Percentiles rank a stretch among this genome's conserved stretches.
phyloP scores from a whole-genome alignment of 2,329 filamentous ascomycete genomes.

The Aspergillus alliaceus region DNA sequence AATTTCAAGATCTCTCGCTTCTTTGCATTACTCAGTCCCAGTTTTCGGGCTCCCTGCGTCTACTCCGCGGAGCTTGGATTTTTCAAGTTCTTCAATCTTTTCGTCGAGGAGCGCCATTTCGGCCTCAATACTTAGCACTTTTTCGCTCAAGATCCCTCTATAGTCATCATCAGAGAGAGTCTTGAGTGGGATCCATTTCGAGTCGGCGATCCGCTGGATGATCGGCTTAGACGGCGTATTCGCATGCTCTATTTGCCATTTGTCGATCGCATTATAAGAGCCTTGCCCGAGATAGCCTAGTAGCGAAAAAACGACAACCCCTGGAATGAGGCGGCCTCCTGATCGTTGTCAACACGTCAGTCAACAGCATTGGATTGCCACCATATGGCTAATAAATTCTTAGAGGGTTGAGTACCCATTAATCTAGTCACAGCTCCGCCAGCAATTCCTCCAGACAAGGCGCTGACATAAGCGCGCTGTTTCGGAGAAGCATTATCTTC shows the following conservation, averaged over 20 bases:
- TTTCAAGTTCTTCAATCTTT: slow-evolving; percentile 59
- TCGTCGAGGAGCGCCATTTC: slow-evolving; percentile 80
- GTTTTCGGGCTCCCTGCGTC: not conserved
- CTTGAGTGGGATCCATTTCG: slow-evolving; percentile 70
- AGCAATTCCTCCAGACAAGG: slow-evolving; percentile 69
- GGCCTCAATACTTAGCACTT: slow-evolving; percentile 68
- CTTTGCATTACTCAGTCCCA: slow-evolving; percentile 1
- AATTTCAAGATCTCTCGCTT: not conserved
- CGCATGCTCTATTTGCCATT: slow-evolving; percentile 42
- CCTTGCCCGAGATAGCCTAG: slow-evolving; percentile 59
- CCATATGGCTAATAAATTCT: not conserved
- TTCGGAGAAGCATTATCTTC: slow-evolving; percentile 54
- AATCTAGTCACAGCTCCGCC: slow-evolving; percentile 57
- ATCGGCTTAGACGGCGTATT: slow-evolving; percentile 41
- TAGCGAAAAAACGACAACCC: slow-evolving; percentile 58
- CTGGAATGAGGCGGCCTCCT: slow-evolving; percentile 61
- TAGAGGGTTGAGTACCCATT: slow-evolving; percentile 45
- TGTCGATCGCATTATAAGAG: slow-evolving; percentile 54
- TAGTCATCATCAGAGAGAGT: slow-evolving; percentile 73
- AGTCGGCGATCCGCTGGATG: slow-evolving; percentile 55
- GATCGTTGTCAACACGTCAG: slow-evolving; percentile 25
- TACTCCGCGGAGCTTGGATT: slow-evolving; percentile 14
- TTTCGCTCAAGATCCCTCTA: slow-evolving; percentile 67
- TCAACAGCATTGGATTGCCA: not conserved
- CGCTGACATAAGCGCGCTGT: slow-evolving; percentile 67